phyloP scores from a whole-genome alignment of 1,284 basidiomycete species.

The Heterobasidion occidentale region DNA sequence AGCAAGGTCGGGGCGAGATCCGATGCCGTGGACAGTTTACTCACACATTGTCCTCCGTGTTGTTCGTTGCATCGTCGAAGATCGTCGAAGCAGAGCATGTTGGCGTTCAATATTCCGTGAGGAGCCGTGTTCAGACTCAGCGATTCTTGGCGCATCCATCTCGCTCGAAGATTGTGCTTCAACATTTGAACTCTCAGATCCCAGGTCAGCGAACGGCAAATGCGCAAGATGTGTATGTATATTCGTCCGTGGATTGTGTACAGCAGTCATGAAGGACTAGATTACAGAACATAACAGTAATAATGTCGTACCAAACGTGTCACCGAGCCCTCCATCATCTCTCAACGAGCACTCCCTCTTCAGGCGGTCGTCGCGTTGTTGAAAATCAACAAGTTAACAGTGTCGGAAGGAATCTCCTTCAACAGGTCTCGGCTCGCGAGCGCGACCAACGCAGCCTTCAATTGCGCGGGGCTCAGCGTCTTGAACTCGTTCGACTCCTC shows the following conservation, averaged over 20 bases:
- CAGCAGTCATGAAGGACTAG: not conserved
- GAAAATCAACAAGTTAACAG: slow-evolving; percentile 52
- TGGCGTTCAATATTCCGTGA: too few species aligned
- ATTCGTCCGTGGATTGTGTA: not conserved
- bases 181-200: too few species aligned
- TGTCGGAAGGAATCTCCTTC: slow-evolving; percentile 33
- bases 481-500: slow-evolving; percentile 30
- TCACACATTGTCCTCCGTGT: too few species aligned
- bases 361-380: slow-evolving; percentile 39
- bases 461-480: slow-evolving; percentile 39
- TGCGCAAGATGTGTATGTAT: not conserved
- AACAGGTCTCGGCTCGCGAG: slow-evolving; percentile 44
- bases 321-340: not conserved
- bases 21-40: too few species aligned
- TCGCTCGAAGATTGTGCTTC: too few species aligned
- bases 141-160: too few species aligned
- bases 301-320: not conserved
- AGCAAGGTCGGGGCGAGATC: too few species aligned
- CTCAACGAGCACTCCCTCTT: not conserved
- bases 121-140: too few species aligned
- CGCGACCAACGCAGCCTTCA: slow-evolving; percentile 54
- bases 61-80: too few species aligned
- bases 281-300: not conserved
- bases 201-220: not conserved
- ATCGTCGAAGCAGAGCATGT: too few species aligned